These are phyloP conservation scores for Scedosporium minutisporum DNA, from an alignment of 2,329 filamentous ascomycete species.

Conservation along the genomic window DNA sequence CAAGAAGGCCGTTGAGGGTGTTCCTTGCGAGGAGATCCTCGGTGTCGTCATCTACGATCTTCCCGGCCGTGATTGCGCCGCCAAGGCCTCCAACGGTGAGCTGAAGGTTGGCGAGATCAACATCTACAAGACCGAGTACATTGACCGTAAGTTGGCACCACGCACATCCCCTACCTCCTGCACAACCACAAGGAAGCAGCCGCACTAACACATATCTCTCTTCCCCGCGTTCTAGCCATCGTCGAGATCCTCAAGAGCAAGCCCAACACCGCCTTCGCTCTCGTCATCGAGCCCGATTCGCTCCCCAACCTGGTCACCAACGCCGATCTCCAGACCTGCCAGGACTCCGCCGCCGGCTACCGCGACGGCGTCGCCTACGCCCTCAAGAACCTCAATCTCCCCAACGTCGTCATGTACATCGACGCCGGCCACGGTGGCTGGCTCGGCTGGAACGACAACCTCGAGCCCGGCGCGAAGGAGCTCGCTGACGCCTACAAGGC, in stretches of 20 bases:
- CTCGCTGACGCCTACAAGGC: constrained; percentile 27
- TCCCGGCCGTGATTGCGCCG: constrained; percentile 54
- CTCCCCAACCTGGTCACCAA: constrained; percentile 56
- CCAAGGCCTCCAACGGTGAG: constrained; percentile 54
- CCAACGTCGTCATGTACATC: constrained; percentile 54
- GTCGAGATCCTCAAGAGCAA: constrained; percentile 40
- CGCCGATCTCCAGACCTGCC: constrained; percentile 41
- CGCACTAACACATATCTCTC: constrained; percentile 10
- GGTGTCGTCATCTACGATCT: constrained; percentile 52
- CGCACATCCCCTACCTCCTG: background rate
- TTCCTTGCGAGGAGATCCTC: constrained; percentile 27
- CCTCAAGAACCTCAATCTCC: constrained; percentile 43
- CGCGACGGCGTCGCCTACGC: constrained; percentile 46
- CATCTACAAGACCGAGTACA: constrained; percentile 31
- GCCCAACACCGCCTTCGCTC: constrained; percentile 36
- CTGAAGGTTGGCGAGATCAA: constrained; percentile 42
- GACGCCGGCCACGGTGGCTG: constrained; percentile 56
- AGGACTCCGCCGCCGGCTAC: constrained; percentile 43
- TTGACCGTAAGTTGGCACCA: constrained; percentile 22
- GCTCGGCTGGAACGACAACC: constrained; percentile 54
- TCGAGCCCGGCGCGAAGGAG: constrained; percentile 30
- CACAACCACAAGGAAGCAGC: background rate
- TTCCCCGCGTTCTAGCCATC: constrained; percentile 26
- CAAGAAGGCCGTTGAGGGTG: constrained; percentile 24
- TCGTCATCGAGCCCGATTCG: constrained; percentile 49